phyloP scores from a whole-genome alignment of 495 filamentous ascomycete species.

The Corynascus novoguineensis region DNA sequence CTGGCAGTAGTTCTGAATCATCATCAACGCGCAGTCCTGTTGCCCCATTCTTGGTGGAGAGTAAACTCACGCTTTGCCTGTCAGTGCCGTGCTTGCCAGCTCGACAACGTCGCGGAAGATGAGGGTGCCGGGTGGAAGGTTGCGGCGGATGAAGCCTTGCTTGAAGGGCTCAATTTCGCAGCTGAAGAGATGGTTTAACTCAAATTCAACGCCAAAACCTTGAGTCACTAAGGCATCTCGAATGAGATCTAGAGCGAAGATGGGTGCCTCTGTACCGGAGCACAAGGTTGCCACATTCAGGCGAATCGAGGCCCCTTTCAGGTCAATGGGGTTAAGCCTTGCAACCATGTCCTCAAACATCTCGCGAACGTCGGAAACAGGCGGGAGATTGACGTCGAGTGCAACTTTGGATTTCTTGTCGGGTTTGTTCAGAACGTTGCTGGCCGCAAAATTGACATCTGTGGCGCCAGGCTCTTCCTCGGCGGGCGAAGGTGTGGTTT shows the following conservation, averaged over 20 bases:
- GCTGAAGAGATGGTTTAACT: constrained; percentile 64
- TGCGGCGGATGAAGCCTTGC: constrained; percentile 74
- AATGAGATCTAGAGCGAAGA: constrained; percentile 58
- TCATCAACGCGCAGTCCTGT: constrained; percentile 19
- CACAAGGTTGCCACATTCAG: constrained; percentile 71
- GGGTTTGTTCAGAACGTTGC: no score
- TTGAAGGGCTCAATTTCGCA: constrained; percentile 75
- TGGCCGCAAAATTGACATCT: not conserved
- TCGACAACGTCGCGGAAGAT: constrained; percentile 70
- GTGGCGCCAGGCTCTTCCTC: not conserved
- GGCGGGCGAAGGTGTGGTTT: not conserved
- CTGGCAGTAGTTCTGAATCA: constrained; percentile 62
- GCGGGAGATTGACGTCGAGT: constrained; percentile 14
- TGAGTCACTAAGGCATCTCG: constrained; percentile 32
- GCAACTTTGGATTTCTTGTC: not conserved
- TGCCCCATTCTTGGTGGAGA: not conserved
- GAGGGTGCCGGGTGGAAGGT: constrained; percentile 52
- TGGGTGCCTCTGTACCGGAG: constrained; percentile 75
- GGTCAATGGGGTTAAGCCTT: constrained; percentile 1
- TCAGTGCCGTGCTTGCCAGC: constrained; percentile 29
- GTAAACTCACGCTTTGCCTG: constrained; percentile 50
- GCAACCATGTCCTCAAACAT: constrained; percentile 32
- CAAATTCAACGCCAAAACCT: constrained; percentile 26
- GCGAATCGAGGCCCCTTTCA: constrained; percentile 7
- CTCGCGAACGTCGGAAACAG: constrained; percentile 25